Evolutionary conservation across 2,329 filamentous ascomycete species (phyloP).

Genomic region (Calycina marina): DNA sequence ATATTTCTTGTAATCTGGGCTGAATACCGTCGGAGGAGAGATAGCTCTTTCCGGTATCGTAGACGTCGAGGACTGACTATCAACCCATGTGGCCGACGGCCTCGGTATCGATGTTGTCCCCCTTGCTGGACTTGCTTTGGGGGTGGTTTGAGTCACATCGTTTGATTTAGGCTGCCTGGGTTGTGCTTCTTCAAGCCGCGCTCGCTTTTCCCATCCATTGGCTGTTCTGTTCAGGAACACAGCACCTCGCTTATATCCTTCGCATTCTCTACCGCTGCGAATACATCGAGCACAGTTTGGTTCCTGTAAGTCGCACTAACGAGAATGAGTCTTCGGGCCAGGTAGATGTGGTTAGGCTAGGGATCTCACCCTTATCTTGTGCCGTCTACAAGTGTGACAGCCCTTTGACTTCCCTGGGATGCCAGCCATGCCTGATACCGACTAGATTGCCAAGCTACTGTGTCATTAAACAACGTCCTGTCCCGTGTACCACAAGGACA

Average conservation of each 20-base stretch:
- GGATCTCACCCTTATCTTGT: constrained; percentile 2
- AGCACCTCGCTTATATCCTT: constrained; percentile 2
- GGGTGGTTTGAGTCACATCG: background rate
- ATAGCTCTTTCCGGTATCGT: background rate
- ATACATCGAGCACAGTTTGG: constrained; percentile 1
- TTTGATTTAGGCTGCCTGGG: too few species aligned
- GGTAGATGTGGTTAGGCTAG: background rate
- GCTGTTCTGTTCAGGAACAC: constrained; percentile 2
- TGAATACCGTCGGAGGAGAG: background rate
- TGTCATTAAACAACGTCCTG: too few species aligned
- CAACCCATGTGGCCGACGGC: background rate
- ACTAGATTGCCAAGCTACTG: background rate
- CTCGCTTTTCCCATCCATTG: constrained; percentile 1
- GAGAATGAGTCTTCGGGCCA: background rate
- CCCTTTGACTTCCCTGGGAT: constrained; percentile 6
- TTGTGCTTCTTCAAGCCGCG: constrained; percentile 2
- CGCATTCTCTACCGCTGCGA: constrained; percentile 2
- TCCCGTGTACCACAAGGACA: too few species aligned
- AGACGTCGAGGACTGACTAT: too few species aligned
- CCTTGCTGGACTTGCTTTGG: background rate
- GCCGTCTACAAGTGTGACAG: constrained; percentile 4
- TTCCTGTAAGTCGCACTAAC: constrained; percentile 2
- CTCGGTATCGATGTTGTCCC: background rate
- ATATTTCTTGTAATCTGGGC: background rate
- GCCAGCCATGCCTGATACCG: constrained; percentile 2